Conservation (phyloP, 2,329 filamentous ascomycete genomes). For the Parastagonospora avenae region DNA sequence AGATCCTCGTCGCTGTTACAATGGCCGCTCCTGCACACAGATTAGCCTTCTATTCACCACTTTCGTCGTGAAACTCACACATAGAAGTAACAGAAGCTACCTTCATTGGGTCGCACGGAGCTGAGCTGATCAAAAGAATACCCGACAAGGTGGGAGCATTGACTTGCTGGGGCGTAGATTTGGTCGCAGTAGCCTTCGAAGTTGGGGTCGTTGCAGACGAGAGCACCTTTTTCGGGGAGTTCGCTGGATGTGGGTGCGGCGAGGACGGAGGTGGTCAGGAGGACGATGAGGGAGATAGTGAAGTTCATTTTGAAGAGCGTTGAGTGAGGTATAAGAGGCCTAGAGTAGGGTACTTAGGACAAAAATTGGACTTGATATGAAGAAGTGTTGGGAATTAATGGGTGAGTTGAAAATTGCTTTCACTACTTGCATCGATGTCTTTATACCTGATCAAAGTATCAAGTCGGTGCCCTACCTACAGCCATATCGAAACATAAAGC, state of each 20-base stretch:
- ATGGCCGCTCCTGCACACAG: constrained; percentile 1
- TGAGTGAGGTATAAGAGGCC: no score
- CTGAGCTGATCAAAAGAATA: constrained; percentile 16
- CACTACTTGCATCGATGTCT: no score
- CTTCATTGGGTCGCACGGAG: constrained; percentile 12
- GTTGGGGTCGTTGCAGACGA: constrained; percentile 19
- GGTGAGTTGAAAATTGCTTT: no score
- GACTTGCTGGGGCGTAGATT: constrained; percentile 7
- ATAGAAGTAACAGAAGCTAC: constrained; percentile 24
- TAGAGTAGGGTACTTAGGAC: no score
- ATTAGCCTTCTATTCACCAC: background rate
- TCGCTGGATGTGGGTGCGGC: constrained; percentile 4
- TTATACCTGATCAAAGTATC: no score
- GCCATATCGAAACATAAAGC: no score
- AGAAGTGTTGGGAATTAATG: no score
- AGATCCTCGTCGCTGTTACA: constrained; percentile 10
- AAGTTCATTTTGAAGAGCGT: constrained; percentile 8
- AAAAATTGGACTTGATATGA: no score
- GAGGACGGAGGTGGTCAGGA: constrained; percentile 5
- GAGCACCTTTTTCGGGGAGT: constrained; percentile 10
- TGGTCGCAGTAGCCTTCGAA: constrained; percentile 18
- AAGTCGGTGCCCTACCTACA: no score
- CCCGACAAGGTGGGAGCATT: constrained; percentile 11
- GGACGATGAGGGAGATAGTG: constrained; percentile 2
- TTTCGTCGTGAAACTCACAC: constrained; percentile 12